Conservation (phyloP, 2,329 filamentous ascomycete species). For the Lasiodiplodia theobromae region DNA sequence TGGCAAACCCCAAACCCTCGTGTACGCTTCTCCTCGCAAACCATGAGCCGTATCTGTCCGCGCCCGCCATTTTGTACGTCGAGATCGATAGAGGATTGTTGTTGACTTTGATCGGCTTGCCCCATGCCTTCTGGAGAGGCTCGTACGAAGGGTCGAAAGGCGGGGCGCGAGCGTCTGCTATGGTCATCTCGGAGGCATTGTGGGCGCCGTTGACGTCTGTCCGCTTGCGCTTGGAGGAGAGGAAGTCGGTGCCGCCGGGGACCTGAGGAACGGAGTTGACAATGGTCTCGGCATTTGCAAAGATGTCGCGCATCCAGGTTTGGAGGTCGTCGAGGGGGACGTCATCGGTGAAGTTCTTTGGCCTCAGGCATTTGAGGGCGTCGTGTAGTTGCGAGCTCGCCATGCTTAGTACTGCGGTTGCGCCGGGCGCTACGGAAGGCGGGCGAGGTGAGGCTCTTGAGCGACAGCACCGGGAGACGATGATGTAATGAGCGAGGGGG, state of each 20-base stretch:
- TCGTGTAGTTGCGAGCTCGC: constrained; percentile 47
- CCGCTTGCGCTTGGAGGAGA: constrained; percentile 61
- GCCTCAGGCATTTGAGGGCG: constrained; percentile 53
- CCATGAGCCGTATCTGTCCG: constrained; percentile 87
- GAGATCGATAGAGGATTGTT: constrained; percentile 79
- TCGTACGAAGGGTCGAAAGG: constrained; percentile 61
- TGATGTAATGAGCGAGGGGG: constrained; percentile 11
- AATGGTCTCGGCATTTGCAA: constrained; percentile 70
- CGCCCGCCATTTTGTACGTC: constrained; percentile 79
- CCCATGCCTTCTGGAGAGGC: constrained; percentile 80
- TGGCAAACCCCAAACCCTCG: constrained; percentile 75
- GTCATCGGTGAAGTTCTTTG: constrained; percentile 52
- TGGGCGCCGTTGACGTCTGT: constrained; percentile 62
- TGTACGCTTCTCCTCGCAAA: constrained; percentile 87
- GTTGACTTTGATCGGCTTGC: constrained; percentile 77
- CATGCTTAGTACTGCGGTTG: constrained; percentile 11
- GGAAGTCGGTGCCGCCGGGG: constrained; percentile 53
- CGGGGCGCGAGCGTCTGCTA: constrained; percentile 58
- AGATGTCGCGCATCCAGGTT: constrained; percentile 49
- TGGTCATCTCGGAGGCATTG: constrained; percentile 60
- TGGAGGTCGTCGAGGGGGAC: constrained; percentile 52
- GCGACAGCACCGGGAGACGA: neutral
- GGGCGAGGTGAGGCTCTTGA: neutral
- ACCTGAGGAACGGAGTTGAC: constrained; percentile 76
- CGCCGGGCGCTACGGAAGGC: constrained; percentile 4